Conservation (phyloP, 768 basidiomycete species). For the Krasilnikovozyma curviuscula region DNA sequence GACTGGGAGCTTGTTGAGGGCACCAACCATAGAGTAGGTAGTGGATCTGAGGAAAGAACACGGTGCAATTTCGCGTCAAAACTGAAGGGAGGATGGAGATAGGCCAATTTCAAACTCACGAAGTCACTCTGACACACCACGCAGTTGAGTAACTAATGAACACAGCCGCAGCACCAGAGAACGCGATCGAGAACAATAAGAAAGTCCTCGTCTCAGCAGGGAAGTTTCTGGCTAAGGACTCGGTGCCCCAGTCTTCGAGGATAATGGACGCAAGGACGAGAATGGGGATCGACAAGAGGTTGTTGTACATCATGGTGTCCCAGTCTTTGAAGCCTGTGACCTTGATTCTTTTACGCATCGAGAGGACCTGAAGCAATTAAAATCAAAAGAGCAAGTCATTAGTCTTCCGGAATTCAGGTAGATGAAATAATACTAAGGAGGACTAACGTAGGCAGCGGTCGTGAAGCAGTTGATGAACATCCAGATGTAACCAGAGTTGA, state of each 20-base stretch:
- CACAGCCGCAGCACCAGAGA: slow-evolving; percentile 94
- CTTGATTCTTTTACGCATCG: slow-evolving; percentile 95
- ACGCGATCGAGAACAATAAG: slow-evolving; percentile 69
- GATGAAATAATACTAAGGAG: neutral
- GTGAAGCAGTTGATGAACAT: slow-evolving; percentile 82
- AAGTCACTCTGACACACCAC: slow-evolving; percentile 90
- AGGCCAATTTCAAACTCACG: no score
- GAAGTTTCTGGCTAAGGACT: slow-evolving; percentile 64
- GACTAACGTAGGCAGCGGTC: slow-evolving; percentile 70
- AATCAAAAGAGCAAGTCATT: neutral
- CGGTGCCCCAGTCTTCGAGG: slow-evolving; percentile 71
- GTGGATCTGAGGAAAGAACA: no score
- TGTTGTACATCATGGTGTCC: slow-evolving; percentile 46
- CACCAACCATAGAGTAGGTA: slow-evolving; percentile 53
- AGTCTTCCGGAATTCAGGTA: slow-evolving; percentile 6
- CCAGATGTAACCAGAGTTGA: slow-evolving; percentile 84
- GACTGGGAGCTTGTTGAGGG: slow-evolving; percentile 48
- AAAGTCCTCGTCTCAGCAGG: slow-evolving; percentile 59
- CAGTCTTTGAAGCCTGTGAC: slow-evolving; percentile 57
- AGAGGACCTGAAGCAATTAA: slow-evolving; percentile 43
- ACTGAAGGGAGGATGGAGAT: no score
- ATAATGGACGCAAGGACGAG: slow-evolving; percentile 61
- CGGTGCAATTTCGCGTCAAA: no score
- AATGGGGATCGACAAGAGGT: slow-evolving; percentile 81
- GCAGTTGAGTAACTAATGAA: slow-evolving; percentile 97